A percentile compares a stretch with the other conserved stretches of the same genome.
These are phyloP conservation scores for Hydrangea macrophylla DNA, from an alignment of 148 eudicot species.

Conservation along the genomic window DNA sequence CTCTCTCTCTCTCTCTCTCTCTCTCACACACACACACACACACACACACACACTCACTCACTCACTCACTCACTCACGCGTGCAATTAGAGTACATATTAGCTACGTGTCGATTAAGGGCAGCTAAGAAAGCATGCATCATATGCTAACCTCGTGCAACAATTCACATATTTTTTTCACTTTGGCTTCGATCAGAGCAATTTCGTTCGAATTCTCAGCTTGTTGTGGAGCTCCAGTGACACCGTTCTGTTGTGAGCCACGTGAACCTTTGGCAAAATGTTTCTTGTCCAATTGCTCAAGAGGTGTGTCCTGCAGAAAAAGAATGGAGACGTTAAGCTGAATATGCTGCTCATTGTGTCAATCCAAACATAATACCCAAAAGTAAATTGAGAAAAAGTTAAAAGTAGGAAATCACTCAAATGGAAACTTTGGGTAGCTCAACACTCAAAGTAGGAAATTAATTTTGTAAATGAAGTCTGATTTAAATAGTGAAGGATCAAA, in stretches of 20 bases:
- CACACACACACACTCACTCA: too few species aligned
- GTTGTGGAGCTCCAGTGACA: constrained; percentile 32
- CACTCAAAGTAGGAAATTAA: background rate
- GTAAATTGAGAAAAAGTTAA: background rate
- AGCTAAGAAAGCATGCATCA: background rate
- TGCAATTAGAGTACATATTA: too few species aligned
- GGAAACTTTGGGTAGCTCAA: background rate
- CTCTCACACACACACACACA: too few species aligned
- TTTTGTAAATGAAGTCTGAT: background rate
- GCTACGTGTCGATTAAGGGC: background rate
- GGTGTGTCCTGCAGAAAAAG: constrained; percentile 61
- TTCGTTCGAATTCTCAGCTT: constrained; percentile 58
- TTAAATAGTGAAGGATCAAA: background rate
- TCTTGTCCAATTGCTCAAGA: constrained; percentile 77
- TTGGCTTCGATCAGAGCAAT: constrained; percentile 77
- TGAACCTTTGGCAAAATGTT: constrained; percentile 72
- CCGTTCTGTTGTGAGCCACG: constrained; percentile 56
- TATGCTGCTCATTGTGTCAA: constrained; percentile 5
- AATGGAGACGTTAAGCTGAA: constrained; percentile 8
- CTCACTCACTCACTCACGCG: too few species aligned
- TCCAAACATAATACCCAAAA: background rate
- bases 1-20: too few species aligned
- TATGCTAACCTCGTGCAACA: constrained; percentile 62
- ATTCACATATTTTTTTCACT: constrained; percentile 70
- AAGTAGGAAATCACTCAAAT: background rate